phyloP scores from a whole-genome alignment of 179 eudicot species.

The Silene noctiflora region DNA sequence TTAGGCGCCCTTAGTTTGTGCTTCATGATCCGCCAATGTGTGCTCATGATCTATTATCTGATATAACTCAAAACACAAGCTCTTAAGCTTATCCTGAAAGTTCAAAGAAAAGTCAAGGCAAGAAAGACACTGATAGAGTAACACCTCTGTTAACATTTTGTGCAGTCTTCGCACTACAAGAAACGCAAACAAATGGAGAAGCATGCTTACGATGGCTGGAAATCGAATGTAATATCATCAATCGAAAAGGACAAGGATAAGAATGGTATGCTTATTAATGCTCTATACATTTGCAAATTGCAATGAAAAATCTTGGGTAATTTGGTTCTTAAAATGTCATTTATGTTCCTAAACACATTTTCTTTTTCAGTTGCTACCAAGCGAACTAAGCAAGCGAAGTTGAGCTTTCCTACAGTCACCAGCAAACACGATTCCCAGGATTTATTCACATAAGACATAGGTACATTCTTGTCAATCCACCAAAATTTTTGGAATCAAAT shows the following conservation, averaged over 20 bases:
- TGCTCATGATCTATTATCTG: background rate
- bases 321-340: slow-evolving; percentile 3
- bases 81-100: too few relatives aligned
- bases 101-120: background rate
- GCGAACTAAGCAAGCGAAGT: slow-evolving; percentile 56
- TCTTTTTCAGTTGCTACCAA: slow-evolving; percentile 42
- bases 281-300: background rate
- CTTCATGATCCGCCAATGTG: too few relatives aligned
- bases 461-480: background rate
- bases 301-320: background rate
- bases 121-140: background rate
- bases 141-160: background rate
- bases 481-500: background rate
- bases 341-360: slow-evolving; percentile 12
- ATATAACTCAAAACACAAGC: background rate
- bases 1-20: too few relatives aligned
- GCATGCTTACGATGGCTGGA: slow-evolving; percentile 72
- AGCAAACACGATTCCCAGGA: slow-evolving; percentile 33
- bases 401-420: slow-evolving; percentile 50
- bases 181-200: slow-evolving; percentile 65
- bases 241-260: slow-evolving; percentile 43
- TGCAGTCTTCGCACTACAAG: slow-evolving; percentile 68
- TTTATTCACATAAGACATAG: slow-evolving; percentile 35
- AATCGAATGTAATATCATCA: slow-evolving; percentile 61
- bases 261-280: slow-evolving; percentile 26